Percentiles rank a stretch among this genome's conserved stretches.
Evolutionary conservation across 352 stramenopile species (phyloP).

Genomic region (Nothophytophthora sp.): DNA sequence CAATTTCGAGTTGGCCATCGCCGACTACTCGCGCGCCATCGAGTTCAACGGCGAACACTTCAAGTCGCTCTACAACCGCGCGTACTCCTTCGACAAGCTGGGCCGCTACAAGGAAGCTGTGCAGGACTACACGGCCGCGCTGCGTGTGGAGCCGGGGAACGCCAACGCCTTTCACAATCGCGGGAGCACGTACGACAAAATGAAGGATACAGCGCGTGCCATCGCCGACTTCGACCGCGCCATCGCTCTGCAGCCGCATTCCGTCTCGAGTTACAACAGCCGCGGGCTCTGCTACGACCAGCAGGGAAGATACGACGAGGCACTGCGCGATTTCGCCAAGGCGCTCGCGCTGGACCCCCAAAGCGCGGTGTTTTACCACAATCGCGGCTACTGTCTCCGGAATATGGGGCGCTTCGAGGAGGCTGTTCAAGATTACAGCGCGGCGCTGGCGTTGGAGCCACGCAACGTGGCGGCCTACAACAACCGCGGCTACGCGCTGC

Average conservation of each 20-base stretch:
- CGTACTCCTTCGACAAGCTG: conserved; percentile 88
- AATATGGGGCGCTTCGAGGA: conserved; percentile 78
- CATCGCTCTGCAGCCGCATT: conserved; percentile 57
- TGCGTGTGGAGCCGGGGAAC: conserved; percentile 69
- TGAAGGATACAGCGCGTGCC: conserved; percentile 55
- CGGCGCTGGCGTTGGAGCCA: conserved; percentile 62
- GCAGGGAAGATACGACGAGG: conserved; percentile 56
- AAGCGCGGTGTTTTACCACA: conserved; percentile 85
- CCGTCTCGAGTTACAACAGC: conserved; percentile 82
- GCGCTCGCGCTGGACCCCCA: conserved; percentile 64
- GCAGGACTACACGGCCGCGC: conserved; percentile 73
- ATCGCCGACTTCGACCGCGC: conserved; percentile 72
- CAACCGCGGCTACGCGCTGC: conserved; percentile 83
- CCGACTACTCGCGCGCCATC: conserved; percentile 78
- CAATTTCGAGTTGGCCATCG: conserved; percentile 77
- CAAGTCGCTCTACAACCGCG: conserved; percentile 89
- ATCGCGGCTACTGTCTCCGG: conserved; percentile 84
- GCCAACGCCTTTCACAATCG: conserved; percentile 86
- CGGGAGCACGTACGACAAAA: conserved; percentile 80
- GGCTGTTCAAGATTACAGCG: conserved; percentile 68
- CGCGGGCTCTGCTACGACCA: conserved; percentile 79
- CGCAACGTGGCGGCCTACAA: conserved; percentile 79
- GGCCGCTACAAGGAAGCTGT: conserved; percentile 64
- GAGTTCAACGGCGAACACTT: conserved; percentile 75
- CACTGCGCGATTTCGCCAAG: conserved; percentile 72